phyloP scores from a whole-genome alignment of 2,329 filamentous ascomycete genomes.

The Ramularia collo-cygni region DNA sequence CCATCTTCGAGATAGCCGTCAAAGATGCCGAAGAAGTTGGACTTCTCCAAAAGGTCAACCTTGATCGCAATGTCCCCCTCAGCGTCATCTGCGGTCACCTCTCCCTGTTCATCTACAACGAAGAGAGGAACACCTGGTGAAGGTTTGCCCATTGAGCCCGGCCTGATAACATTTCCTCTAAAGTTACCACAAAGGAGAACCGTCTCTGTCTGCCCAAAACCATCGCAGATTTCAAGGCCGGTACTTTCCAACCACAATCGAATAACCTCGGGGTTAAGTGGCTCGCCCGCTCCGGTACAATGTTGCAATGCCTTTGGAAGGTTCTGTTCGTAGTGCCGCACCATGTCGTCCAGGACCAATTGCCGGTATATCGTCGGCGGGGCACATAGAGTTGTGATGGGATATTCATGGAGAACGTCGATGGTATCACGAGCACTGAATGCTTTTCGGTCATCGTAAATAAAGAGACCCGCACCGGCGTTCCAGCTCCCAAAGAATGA shows the following conservation, averaged over 20 bases:
- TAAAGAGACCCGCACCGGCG: slow-evolving; percentile 35
- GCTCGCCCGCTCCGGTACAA: slow-evolving; percentile 35
- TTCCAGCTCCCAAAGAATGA: slow-evolving; percentile 37
- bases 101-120: slow-evolving; percentile 30
- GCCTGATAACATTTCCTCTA: slow-evolving; percentile 27
- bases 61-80: slow-evolving; percentile 35
- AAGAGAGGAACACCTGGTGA: slow-evolving; percentile 33
- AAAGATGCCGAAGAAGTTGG: slow-evolving; percentile 24
- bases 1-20: slow-evolving; percentile 26
- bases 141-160: slow-evolving; percentile 37
- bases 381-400: slow-evolving; percentile 37
- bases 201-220: slow-evolving; percentile 38
- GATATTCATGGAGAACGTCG: slow-evolving; percentile 31
- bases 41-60: slow-evolving; percentile 16
- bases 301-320: slow-evolving; percentile 29
- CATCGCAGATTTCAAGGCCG: slow-evolving; percentile 34
- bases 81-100: slow-evolving; percentile 20
- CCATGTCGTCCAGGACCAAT: slow-evolving; percentile 31
- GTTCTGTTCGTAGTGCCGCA: slow-evolving; percentile 23
- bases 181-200: slow-evolving; percentile 37
- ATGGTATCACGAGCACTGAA: slow-evolving; percentile 30
- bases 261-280: slow-evolving; percentile 36
- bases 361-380: slow-evolving; percentile 37
- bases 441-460: slow-evolving; percentile 33
- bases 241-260: slow-evolving; percentile 32